phyloP scores from a whole-genome alignment of 176 grass and related monocot genomes.

The Musa troglodytarum region DNA sequence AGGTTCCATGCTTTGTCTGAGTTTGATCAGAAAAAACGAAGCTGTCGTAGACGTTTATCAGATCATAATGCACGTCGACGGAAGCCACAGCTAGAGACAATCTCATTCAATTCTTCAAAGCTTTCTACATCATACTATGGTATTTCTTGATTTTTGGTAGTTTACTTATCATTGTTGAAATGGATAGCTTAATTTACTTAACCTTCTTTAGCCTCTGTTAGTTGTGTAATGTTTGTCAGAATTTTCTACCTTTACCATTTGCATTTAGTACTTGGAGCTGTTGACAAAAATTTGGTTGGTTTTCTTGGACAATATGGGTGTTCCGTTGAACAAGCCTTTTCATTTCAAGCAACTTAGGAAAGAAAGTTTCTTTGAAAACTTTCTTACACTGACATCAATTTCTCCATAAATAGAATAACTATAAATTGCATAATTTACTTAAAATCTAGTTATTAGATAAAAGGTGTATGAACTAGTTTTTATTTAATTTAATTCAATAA shows the following conservation, averaged over 20 bases:
- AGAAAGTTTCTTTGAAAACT: not conserved
- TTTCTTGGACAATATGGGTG: not conserved
- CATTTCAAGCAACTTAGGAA: not conserved
- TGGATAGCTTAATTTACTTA: not conserved
- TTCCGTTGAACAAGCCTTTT: not conserved
- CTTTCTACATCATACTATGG: not conserved
- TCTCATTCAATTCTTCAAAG: slow-evolving; percentile 8
- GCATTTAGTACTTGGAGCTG: not conserved
- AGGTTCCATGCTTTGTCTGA: slow-evolving; percentile 19
- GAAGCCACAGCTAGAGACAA: slow-evolving; percentile 9
- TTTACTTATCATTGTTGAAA: not conserved
- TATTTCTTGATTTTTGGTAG: not conserved
- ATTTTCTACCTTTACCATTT: not conserved
- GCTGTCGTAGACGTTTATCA: slow-evolving; percentile 12
- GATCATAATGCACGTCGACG: slow-evolving; percentile 19
- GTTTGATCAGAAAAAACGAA: slow-evolving; percentile 21
- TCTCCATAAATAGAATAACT: not conserved
- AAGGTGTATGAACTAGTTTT: too few relatives aligned
- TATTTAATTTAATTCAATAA: too few relatives aligned
- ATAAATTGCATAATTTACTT: too few relatives aligned
- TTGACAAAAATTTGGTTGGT: not conserved
- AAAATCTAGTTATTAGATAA: too few relatives aligned
- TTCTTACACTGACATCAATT: not conserved
- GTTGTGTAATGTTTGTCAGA: not conserved
- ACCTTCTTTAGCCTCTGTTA: not conserved